Evolutionary conservation across 805 yeast species (phyloP), one percentile per base, ranked within the genome.

Genomic region (Kuraishia hungarica): DNA sequence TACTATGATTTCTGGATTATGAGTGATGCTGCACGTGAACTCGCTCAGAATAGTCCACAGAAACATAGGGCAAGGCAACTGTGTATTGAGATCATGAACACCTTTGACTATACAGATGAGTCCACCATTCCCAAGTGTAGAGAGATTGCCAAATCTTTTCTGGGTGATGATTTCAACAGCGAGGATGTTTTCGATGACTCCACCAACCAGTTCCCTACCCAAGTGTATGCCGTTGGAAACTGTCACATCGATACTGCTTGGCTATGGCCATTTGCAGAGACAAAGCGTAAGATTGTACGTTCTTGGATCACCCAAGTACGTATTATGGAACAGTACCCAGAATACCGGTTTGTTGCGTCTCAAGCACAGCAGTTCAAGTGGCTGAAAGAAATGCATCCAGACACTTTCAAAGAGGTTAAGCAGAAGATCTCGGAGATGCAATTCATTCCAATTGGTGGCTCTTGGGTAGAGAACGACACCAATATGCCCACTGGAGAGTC

Each of bases 181-280:
- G 79, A 80, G 17, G 76, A 77, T 11, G 97, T 93, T 1, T 85
- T 75, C 60, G 76, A 78, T 57, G 73, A 76, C 28, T 72, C 56
- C 54, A 65, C 54, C 62, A 69, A 63, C 49, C 73, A 61, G 57
- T 61, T 64, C 29, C 69, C 66, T 56, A 70, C 80, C 56, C 84
- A 86, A 55, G 97, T 92, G 11, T 86, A 75, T 68, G 96, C 89
- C 8, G 79, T 94, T 60, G 99, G 99, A 49, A 89, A 94, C 67
- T 94, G 98, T 68, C 98, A 92, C 68, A 92, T 92, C 62, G 99
- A 93, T 65, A 93, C 98, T 19, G 98, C 98, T 17, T 93, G 99
- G 99, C 76, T 91, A 56, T 93, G 99, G 99, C 98, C 97, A n/a
- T 93, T 87, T 75, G 97, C 96, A 2, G 97, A 94, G 67, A 90